Evolutionary conservation across 2,329 filamentous ascomycete genomes (phyloP).

Genomic region (Orbilia oligospora): DNA sequence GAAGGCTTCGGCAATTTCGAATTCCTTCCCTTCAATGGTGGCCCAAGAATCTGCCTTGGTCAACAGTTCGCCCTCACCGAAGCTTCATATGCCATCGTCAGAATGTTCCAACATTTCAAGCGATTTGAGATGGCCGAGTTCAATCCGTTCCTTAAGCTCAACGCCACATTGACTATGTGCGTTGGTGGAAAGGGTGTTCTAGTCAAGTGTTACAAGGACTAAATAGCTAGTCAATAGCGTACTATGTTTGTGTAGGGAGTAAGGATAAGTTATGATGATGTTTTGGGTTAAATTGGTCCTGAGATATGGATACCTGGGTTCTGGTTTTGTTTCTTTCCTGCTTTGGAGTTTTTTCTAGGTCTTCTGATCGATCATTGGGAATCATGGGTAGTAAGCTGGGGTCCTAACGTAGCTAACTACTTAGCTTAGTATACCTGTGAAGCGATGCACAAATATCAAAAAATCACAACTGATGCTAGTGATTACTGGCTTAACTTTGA

Average conservation of each 20-base stretch:
- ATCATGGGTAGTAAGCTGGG: not conserved
- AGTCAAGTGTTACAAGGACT: slow-evolving; percentile 44
- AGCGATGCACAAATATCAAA: not conserved
- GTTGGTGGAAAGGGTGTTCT: slow-evolving; percentile 50
- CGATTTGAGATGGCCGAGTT: slow-evolving; percentile 64
- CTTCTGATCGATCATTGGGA: not conserved
- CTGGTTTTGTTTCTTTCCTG: not conserved
- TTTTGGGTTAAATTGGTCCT: slow-evolving; percentile 8
- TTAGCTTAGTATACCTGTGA: not conserved
- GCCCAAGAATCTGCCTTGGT: slow-evolving; percentile 69
- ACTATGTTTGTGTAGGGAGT: not conserved
- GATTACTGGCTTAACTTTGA: not conserved
- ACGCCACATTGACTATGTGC: slow-evolving; percentile 62
- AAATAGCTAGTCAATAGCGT: not conserved
- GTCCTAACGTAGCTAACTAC: not conserved
- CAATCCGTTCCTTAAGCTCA: slow-evolving; percentile 47
- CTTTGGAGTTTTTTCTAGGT: not conserved
- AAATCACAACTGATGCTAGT: not conserved
- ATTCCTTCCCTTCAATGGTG: slow-evolving; percentile 69
- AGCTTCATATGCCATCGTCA: slow-evolving; percentile 65
- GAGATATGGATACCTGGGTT: slow-evolving; percentile 1
- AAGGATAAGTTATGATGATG: not conserved
- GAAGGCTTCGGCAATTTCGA: slow-evolving; percentile 62
- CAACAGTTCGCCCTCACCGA: slow-evolving; percentile 68
- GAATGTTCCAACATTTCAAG: slow-evolving; percentile 66